Conservation (phyloP, 768 basidiomycete species). For the Gloeostereum incarnatum region DNA sequence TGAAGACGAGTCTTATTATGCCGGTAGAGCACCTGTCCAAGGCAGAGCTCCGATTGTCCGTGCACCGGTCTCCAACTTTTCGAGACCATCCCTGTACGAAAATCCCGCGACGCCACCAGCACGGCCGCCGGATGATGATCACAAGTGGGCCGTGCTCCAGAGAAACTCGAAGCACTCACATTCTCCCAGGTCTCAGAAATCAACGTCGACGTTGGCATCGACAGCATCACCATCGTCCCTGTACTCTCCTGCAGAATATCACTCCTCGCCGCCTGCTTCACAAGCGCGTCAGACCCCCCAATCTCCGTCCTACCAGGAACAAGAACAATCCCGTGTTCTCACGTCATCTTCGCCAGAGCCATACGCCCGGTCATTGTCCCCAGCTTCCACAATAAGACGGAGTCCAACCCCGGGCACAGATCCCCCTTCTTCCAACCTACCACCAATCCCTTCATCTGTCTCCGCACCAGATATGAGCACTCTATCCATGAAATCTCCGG, state of each 20-base stretch:
- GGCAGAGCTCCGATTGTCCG: constrained; percentile 34
- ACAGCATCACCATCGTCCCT: constrained; percentile 1
- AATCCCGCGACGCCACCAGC: constrained; percentile 14
- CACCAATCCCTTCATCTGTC: constrained; percentile 5
- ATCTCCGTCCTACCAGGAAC: no score
- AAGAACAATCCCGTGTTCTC: constrained; percentile 29
- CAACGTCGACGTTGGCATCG: neutral
- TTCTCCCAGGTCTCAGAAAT: neutral
- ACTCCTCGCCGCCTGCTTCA: constrained; percentile 14
- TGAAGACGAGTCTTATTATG: constrained; percentile 9
- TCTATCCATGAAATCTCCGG: no score
- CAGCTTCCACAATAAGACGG: neutral
- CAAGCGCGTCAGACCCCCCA: no score
- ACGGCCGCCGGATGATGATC: constrained; percentile 11
- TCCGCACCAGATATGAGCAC: constrained; percentile 6
- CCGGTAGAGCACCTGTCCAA: constrained; percentile 19
- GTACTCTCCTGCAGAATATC: neutral
- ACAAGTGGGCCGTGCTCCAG: constrained; percentile 4
- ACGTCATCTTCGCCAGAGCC: neutral
- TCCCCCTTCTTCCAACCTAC: constrained; percentile 5
- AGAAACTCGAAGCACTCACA: neutral
- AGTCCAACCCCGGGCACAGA: neutral
- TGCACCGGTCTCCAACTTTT: constrained; percentile 49
- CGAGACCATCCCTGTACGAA: constrained; percentile 39
- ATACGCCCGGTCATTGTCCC: neutral